A percentile compares a stretch with the other conserved stretches of the same genome.
Evolutionary conservation across 306 rosid genomes (phyloP).

Genomic region (Carpinus viminea): DNA sequence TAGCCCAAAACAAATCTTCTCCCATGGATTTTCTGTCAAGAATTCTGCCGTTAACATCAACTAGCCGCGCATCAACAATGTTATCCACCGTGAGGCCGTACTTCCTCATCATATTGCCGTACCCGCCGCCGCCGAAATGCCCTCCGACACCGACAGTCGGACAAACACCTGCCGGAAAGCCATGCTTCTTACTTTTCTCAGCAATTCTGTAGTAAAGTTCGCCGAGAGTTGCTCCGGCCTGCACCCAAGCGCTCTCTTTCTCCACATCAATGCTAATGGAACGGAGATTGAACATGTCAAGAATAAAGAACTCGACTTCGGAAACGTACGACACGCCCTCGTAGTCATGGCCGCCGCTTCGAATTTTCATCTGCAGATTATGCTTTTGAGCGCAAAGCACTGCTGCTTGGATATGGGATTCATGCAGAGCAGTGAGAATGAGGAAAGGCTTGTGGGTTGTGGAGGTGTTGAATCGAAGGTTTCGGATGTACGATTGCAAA

Average conservation of each 20-base stretch:
- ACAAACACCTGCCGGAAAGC: conserved; percentile 46
- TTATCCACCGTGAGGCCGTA: conserved; percentile 45
- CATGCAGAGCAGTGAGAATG: conserved; percentile 62
- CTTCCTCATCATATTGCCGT: conserved; percentile 51
- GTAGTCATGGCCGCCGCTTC: conserved; percentile 77
- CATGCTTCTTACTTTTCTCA: conserved; percentile 41
- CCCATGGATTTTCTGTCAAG: conserved; percentile 44
- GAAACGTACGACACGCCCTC: conserved; percentile 64
- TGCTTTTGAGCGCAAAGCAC: conserved; percentile 50
- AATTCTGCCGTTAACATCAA: conserved; percentile 37
- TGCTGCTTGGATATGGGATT: conserved; percentile 54
- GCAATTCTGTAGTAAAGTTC: conserved; percentile 39
- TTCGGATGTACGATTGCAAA: conserved; percentile 46
- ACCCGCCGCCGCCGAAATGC: conserved; percentile 42
- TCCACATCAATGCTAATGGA: conserved; percentile 42
- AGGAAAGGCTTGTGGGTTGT: conserved; percentile 51
- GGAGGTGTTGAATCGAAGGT: conserved; percentile 63
- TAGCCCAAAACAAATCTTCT: conserved; percentile 48
- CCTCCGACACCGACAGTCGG: conserved; percentile 49
- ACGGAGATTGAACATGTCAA: conserved; percentile 66
- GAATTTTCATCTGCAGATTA: conserved; percentile 56
- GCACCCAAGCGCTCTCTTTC: conserved; percentile 59
- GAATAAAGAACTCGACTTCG: conserved; percentile 55
- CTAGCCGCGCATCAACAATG: conserved; percentile 32
- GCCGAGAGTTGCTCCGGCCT: conserved; percentile 53